phyloP scores from a whole-genome alignment of 2,329 filamentous ascomycete genomes.

The Aurifilum marmelostoma region DNA sequence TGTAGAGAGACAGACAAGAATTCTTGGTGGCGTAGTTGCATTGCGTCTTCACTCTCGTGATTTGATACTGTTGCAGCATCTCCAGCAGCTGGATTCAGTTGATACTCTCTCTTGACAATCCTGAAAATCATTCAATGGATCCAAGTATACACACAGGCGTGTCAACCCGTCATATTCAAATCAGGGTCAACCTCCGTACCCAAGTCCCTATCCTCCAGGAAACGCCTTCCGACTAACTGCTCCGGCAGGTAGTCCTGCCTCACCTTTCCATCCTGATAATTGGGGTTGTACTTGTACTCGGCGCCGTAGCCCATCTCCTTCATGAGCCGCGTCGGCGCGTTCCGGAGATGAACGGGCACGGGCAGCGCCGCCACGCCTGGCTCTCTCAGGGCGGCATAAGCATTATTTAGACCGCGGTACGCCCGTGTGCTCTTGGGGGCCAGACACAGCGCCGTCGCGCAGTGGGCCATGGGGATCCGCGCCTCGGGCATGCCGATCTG shows the following conservation, averaged over 20 bases:
- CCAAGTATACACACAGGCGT: background rate
- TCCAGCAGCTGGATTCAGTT: background rate
- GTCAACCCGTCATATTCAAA: conserved; percentile 46
- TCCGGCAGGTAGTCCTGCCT: conserved; percentile 90
- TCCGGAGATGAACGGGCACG: conserved; percentile 84
- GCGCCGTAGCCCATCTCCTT: conserved; percentile 87
- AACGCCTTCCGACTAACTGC: conserved; percentile 68
- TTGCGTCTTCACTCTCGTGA: background rate
- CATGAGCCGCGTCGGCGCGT: conserved; percentile 92
- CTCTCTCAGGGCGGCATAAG: conserved; percentile 76
- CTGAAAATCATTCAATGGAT: background rate
- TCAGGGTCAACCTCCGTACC: conserved; percentile 79
- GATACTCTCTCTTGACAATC: background rate
- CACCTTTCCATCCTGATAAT: conserved; percentile 81
- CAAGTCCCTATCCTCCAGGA: conserved; percentile 80
- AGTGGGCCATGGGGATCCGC: conserved; percentile 88
- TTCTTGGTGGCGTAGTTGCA: background rate
- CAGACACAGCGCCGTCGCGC: conserved; percentile 76
- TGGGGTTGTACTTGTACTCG: conserved; percentile 96
- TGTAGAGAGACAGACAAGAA: too few species aligned
- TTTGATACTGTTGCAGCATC: background rate
- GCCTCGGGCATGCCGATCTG: conserved; percentile 96
- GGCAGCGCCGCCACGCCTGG: conserved; percentile 81
- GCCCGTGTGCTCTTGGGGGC: conserved; percentile 86
- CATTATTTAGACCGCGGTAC: conserved; percentile 82